A percentile compares a stretch with the other conserved stretches of the same genome.
Evolutionary conservation across 176 grass and related monocot species (phyloP).

Genomic region (Alopecurus myosuroides): DNA sequence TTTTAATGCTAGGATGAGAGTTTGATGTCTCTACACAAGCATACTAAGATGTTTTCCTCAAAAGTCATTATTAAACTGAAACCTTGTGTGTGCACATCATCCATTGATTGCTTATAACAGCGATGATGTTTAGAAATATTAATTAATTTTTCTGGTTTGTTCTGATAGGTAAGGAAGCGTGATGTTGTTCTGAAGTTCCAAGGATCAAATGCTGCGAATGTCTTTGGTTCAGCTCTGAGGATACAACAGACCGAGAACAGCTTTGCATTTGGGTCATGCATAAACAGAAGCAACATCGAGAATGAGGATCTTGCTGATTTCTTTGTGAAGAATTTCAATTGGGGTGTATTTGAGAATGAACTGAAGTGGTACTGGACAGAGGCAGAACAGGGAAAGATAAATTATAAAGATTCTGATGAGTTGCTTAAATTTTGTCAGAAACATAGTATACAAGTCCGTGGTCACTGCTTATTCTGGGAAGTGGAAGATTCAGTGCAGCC

Average conservation of each 20-base stretch:
- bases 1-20: not conserved
- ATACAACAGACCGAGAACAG: conserved; percentile 76
- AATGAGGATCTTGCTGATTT: conserved; percentile 91
- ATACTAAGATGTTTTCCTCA: not conserved
- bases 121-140: not conserved
- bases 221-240: conserved; percentile 58
- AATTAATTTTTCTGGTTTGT: conserved; percentile 19
- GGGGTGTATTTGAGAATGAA: conserved; percentile 98
- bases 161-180: conserved; percentile 68
- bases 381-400: conserved; percentile 63
- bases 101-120: not conserved
- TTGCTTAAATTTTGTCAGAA: conserved; percentile 76
- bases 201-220: conserved; percentile 39
- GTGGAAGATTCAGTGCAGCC: conserved; percentile 77
- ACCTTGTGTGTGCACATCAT: not conserved
- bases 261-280: conserved; percentile 94
- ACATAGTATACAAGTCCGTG: conserved; percentile 75
- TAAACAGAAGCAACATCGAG: conserved; percentile 77
- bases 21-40: not conserved
- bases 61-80: not conserved
- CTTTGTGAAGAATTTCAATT: conserved; percentile 96
- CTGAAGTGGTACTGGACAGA: conserved; percentile 97
- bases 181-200: conserved; percentile 74
- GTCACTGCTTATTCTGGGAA: conserved; percentile 98
- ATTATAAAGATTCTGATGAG: conserved; percentile 95